Evolutionary conservation across 148 eudicot species (phyloP).

Genomic region (Arctostaphylos glauca): DNA sequence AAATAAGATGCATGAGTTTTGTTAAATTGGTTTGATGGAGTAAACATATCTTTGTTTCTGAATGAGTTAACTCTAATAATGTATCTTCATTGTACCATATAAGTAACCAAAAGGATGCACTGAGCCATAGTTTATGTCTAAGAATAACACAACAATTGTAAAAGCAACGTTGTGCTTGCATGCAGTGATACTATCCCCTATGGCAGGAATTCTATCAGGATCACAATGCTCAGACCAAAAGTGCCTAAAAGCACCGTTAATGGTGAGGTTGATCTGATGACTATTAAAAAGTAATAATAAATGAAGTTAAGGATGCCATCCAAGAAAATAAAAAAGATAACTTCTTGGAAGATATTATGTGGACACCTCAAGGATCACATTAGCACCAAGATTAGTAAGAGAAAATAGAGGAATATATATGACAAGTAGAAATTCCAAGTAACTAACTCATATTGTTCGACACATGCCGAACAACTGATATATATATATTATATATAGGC

Average conservation of each 20-base stretch:
- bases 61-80: no score
- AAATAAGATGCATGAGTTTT: neutral
- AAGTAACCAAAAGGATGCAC: neutral
- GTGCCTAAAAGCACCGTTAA: neutral
- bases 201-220: neutral
- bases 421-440: neutral
- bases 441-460: neutral
- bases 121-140: neutral
- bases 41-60: no score
- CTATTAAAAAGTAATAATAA: no score
- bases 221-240: neutral
- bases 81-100: neutral
- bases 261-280: neutral
- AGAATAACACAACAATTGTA: no score
- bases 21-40: no score
- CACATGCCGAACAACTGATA: neutral
- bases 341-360: neutral
- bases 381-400: neutral
- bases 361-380: neutral
- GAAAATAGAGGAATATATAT: neutral
- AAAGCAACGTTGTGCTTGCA: no score
- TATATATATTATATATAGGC: no score
- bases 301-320: neutral
- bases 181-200: neutral
- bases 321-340: neutral